phyloP scores from a whole-genome alignment of 208 protist genomes.

The Leishmania turanica region DNA sequence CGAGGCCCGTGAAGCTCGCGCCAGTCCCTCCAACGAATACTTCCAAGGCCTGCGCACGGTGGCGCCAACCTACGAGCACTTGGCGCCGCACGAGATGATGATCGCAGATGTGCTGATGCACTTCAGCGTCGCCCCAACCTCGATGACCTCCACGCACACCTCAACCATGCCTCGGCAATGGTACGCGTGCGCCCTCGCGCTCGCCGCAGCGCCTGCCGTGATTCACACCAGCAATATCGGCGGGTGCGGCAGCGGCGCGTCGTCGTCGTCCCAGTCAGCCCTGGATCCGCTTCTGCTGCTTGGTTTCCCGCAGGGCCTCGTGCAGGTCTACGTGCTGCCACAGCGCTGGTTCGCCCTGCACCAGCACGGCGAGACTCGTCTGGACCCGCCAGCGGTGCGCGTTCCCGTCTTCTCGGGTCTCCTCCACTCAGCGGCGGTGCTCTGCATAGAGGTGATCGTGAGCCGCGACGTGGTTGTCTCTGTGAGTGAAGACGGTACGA shows the following conservation, averaged over 20 bases:
- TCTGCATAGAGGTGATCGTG: slow-evolving; percentile 53
- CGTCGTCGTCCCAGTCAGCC: slow-evolving; percentile 1
- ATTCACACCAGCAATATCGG: background rate
- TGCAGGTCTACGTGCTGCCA: slow-evolving; percentile 73
- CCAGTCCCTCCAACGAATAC: slow-evolving; percentile 73
- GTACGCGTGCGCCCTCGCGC: slow-evolving; percentile 68
- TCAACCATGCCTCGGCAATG: slow-evolving; percentile 29
- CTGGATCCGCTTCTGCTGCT: slow-evolving; percentile 54
- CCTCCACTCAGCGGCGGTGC: slow-evolving; percentile 59
- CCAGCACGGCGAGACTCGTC: slow-evolving; percentile 36
- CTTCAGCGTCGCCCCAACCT: slow-evolving; percentile 41
- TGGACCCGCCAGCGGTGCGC: slow-evolving; percentile 60
- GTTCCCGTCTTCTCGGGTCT: slow-evolving; percentile 44
- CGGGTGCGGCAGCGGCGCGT: background rate
- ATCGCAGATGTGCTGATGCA: slow-evolving; percentile 64
- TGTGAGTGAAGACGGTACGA: slow-evolving; percentile 70
- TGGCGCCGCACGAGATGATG: slow-evolving; percentile 47
- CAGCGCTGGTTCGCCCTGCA: slow-evolving; percentile 69
- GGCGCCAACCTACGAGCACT: slow-evolving; percentile 83
- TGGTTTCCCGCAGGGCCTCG: slow-evolving; percentile 74
- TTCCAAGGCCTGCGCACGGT: slow-evolving; percentile 79
- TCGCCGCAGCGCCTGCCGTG: slow-evolving; percentile 34
- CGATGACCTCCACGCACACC: background rate
- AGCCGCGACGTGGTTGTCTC: slow-evolving; percentile 62
- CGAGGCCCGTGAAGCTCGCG: slow-evolving; percentile 81